Conservation (phyloP, 176 grass and related monocot genomes). For the Tillandsia leiboldiana region DNA sequence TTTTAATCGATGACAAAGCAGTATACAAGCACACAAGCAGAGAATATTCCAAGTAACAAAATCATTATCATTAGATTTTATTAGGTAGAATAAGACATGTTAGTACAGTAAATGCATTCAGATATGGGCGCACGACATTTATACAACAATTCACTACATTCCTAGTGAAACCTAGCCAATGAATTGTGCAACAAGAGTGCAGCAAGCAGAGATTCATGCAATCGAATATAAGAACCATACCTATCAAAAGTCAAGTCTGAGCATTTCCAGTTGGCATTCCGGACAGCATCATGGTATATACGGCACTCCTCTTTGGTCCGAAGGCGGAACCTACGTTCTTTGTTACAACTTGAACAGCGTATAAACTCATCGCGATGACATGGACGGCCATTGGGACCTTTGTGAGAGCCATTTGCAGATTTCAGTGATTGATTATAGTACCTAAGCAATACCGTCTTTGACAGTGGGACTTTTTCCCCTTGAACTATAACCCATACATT, state of each 20-base stretch:
- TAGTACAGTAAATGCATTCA: neutral
- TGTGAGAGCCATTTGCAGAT: slow-evolving; percentile 48
- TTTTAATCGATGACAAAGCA: too few relatives aligned
- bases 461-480: slow-evolving; percentile 76
- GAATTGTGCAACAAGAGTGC: neutral
- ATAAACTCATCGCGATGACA: slow-evolving; percentile 90
- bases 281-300: slow-evolving; percentile 74
- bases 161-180: neutral
- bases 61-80: neutral
- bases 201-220: neutral
- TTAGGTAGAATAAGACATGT: neutral
- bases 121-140: too few relatives aligned
- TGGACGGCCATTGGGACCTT: slow-evolving; percentile 48
- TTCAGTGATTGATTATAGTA: slow-evolving; percentile 66
- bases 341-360: slow-evolving; percentile 54
- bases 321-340: slow-evolving; percentile 74
- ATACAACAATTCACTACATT: too few relatives aligned
- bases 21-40: neutral
- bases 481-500: slow-evolving; percentile 84
- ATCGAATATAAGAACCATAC: slow-evolving; percentile 26
- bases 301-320: slow-evolving; percentile 88
- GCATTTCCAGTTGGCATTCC: slow-evolving; percentile 68
- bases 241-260: slow-evolving; percentile 55
- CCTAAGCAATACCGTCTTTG: slow-evolving; percentile 69
- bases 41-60: neutral